A percentile compares a stretch with the other conserved stretches of the same genome.
Conservation (phyloP, 1,284 basidiomycete genomes). For the Phellinidium pouzarii region DNA sequence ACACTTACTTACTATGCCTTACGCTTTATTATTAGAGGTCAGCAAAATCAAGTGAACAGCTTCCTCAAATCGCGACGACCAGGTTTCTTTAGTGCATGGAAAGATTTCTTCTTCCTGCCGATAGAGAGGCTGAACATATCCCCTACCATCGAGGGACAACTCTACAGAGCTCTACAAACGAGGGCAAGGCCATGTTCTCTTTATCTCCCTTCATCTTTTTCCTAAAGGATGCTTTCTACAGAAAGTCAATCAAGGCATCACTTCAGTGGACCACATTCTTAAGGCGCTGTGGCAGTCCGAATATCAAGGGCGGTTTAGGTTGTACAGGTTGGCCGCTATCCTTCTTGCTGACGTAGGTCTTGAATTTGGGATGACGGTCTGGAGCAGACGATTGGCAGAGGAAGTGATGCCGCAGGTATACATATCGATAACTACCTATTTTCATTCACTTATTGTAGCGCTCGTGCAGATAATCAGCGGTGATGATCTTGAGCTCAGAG, state of each 20-base stretch:
- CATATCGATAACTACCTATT: neutral
- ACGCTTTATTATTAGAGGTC: slow-evolving; percentile 38
- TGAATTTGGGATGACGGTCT: slow-evolving; percentile 67
- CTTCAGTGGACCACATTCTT: slow-evolving; percentile 57
- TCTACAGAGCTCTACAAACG: slow-evolving; percentile 58
- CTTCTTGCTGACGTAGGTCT: slow-evolving; percentile 69
- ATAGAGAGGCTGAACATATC: slow-evolving; percentile 25
- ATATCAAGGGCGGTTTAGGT: slow-evolving; percentile 59
- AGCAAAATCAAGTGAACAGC: slow-evolving; percentile 56
- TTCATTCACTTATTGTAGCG: neutral
- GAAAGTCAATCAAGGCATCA: slow-evolving; percentile 50
- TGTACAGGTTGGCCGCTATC: slow-evolving; percentile 61
- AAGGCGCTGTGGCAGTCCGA: slow-evolving; percentile 73
- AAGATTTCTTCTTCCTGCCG: slow-evolving; percentile 9
- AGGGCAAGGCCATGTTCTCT: slow-evolving; percentile 43
- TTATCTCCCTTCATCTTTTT: slow-evolving; percentile 8
- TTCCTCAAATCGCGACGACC: slow-evolving; percentile 57
- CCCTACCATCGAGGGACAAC: slow-evolving; percentile 51
- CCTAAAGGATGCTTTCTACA: slow-evolving; percentile 19
- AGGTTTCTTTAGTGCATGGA: slow-evolving; percentile 7
- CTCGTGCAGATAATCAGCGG: slow-evolving; percentile 56
- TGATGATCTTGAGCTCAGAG: slow-evolving; percentile 66
- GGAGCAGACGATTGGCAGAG: slow-evolving; percentile 55
- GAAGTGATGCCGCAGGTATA: slow-evolving; percentile 73
- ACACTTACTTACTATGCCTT: slow-evolving; percentile 1